phyloP scores from a whole-genome alignment of 169 alveolate species.

The Plasmodium gaboni region DNA sequence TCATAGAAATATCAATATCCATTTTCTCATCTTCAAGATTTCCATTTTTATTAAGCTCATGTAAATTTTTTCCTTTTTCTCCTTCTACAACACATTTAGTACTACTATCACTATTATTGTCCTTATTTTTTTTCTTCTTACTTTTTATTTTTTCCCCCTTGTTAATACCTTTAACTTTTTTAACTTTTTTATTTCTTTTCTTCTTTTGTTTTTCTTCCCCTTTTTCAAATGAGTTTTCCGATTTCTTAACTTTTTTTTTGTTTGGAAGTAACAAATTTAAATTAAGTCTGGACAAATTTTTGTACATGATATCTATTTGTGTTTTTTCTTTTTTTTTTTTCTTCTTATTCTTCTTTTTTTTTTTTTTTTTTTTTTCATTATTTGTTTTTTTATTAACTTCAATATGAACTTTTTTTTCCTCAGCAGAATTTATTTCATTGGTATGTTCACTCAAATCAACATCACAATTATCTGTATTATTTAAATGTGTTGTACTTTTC shows the following conservation, averaged over 20 bases:
- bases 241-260: constrained; percentile 1
- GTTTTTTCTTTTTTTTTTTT: too few species aligned
- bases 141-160: too few species aligned
- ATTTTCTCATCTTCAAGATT: background rate
- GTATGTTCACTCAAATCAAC: too few species aligned
- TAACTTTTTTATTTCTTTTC: constrained; percentile 1
- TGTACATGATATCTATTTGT: constrained; percentile 23
- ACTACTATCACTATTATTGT: background rate
- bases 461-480: too few species aligned
- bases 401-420: too few species aligned
- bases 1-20: background rate
- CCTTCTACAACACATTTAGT: background rate
- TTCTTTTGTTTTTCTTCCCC: background rate
- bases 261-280: constrained; percentile 9
- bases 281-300: constrained; percentile 23
- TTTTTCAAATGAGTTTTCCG: background rate
- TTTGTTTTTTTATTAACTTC: too few species aligned
- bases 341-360: too few species aligned
- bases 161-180: background rate
- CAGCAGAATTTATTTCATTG: too few species aligned
- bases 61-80: background rate
- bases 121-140: background rate
- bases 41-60: background rate
- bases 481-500: too few species aligned
- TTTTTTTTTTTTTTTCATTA: too few species aligned